Conservation (phyloP, 352 stramenopile genomes). For the Hyaloperonospora arabidopsidis region DNA sequence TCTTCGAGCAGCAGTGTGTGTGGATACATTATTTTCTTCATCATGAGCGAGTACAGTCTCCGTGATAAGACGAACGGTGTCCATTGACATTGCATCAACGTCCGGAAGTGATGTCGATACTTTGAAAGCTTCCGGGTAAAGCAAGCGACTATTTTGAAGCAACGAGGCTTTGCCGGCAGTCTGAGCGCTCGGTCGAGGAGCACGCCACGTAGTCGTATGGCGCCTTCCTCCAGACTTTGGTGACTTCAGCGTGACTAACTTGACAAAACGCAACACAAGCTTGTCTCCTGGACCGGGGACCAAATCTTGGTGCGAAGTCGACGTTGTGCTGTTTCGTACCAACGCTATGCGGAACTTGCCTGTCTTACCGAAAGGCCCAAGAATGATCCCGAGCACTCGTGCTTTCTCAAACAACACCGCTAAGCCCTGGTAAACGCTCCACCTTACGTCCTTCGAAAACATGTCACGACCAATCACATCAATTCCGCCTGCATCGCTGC, state of each 20-base stretch:
- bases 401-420: slow-evolving; percentile 43
- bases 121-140: slow-evolving; percentile 44
- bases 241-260: slow-evolving; percentile 37
- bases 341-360: slow-evolving; percentile 66
- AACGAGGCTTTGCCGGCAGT: slow-evolving; percentile 15
- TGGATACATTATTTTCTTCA: background rate
- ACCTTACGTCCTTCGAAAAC: slow-evolving; percentile 71
- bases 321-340: background rate
- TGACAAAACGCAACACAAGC: slow-evolving; percentile 55
- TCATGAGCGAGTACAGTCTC: background rate
- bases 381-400: slow-evolving; percentile 36
- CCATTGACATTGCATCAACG: background rate
- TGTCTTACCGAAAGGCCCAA: slow-evolving; percentile 73
- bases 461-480: slow-evolving; percentile 65
- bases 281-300: slow-evolving; percentile 31
- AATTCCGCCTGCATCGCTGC: slow-evolving; percentile 1
- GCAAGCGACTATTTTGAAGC: slow-evolving; percentile 32
- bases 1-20: background rate
- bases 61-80: slow-evolving; percentile 4
- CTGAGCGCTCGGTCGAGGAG: slow-evolving; percentile 1
- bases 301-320: background rate
- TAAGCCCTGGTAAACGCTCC: slow-evolving; percentile 45
- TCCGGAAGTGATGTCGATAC: background rate
- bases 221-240: slow-evolving; percentile 24
- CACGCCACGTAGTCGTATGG: background rate